Evolutionary conservation across 176 grass and related monocot genomes (phyloP).

Genomic region (Ensete ventricosum): DNA sequence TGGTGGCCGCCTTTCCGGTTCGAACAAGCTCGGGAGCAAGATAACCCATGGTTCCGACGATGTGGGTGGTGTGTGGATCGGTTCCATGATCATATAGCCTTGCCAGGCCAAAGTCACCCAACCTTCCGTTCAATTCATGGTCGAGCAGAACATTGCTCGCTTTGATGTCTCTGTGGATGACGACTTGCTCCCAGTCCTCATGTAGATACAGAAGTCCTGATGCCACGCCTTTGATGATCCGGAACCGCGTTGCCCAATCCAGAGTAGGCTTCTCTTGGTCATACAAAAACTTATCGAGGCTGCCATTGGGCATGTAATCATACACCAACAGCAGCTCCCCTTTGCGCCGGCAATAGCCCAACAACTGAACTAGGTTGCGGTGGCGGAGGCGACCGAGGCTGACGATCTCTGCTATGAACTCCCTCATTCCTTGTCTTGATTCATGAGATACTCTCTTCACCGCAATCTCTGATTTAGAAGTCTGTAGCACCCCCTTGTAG

Average conservation of each 20-base stretch:
- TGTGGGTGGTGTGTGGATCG: conserved; percentile 23
- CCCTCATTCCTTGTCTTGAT: conserved; percentile 36
- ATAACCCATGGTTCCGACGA: conserved; percentile 31
- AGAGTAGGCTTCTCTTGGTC: background rate
- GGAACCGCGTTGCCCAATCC: conserved; percentile 16
- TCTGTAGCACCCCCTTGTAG: conserved; percentile 29
- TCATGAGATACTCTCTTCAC: conserved; percentile 35
- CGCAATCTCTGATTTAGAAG: conserved; percentile 15
- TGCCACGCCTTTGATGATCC: conserved; percentile 25
- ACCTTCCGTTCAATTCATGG: conserved; percentile 18
- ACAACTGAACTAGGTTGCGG: conserved; percentile 25
- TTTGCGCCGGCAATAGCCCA: conserved; percentile 32
- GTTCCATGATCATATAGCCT: conserved; percentile 29
- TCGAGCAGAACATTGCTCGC: conserved; percentile 26
- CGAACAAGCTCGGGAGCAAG: conserved; percentile 24
- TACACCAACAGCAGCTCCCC: conserved; percentile 31
- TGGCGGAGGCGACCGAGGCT: conserved; percentile 25
- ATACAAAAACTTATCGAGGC: conserved; percentile 23
- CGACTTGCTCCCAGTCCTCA: conserved; percentile 20
- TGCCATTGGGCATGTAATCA: conserved; percentile 35
- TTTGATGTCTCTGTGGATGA: conserved; percentile 18
- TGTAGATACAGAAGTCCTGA: conserved; percentile 26
- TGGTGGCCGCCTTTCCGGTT: background rate
- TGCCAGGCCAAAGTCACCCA: conserved; percentile 35
- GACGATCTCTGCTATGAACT: conserved; percentile 20